These are phyloP conservation scores for Lactuca sativa DNA, from an alignment of 129 eudicot genomes.

Conservation along the genomic window DNA sequence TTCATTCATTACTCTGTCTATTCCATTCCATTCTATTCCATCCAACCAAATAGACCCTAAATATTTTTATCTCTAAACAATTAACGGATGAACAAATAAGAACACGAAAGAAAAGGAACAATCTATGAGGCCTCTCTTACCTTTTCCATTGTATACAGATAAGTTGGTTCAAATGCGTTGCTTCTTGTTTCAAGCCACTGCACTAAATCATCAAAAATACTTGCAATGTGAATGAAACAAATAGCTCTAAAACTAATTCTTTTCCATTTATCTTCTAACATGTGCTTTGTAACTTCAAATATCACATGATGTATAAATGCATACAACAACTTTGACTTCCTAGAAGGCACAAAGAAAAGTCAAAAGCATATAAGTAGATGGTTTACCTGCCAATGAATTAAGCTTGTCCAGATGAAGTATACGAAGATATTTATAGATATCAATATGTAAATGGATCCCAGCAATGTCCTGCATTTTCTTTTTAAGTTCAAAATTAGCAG, in stretches of 20 bases:
- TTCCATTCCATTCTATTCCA: too few species aligned
- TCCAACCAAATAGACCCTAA: too few species aligned
- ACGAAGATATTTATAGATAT: slow-evolving; percentile 75
- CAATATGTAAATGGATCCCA: slow-evolving; percentile 87
- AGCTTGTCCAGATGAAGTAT: slow-evolving; percentile 74
- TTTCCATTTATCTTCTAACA: background rate
- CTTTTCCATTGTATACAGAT: slow-evolving; percentile 86
- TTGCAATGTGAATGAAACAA: slow-evolving; percentile 20
- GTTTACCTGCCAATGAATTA: slow-evolving; percentile 73
- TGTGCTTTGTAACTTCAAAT: background rate
- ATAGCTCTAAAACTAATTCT: slow-evolving; percentile 8
- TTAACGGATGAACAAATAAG: background rate
- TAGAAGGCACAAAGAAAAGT: slow-evolving; percentile 13
- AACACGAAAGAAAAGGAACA: slow-evolving; percentile 7
- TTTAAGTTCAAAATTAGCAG: slow-evolving; percentile 27
- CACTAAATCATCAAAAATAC: slow-evolving; percentile 48
- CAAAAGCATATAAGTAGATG: slow-evolving; percentile 10
- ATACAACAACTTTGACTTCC: background rate
- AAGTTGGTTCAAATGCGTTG: slow-evolving; percentile 86
- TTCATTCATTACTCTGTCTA: too few species aligned
- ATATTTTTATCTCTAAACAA: background rate
- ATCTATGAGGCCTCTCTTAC: slow-evolving; percentile 31
- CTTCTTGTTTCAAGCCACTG: slow-evolving; percentile 95
- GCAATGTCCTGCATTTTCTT: slow-evolving; percentile 73
- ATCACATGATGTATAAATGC: slow-evolving; percentile 11